A percentile compares a stretch with the other conserved stretches of the same genome.
Conservation (phyloP, 2,329 filamentous ascomycete genomes). For the Fusarium neocosmosporiellum region DNA sequence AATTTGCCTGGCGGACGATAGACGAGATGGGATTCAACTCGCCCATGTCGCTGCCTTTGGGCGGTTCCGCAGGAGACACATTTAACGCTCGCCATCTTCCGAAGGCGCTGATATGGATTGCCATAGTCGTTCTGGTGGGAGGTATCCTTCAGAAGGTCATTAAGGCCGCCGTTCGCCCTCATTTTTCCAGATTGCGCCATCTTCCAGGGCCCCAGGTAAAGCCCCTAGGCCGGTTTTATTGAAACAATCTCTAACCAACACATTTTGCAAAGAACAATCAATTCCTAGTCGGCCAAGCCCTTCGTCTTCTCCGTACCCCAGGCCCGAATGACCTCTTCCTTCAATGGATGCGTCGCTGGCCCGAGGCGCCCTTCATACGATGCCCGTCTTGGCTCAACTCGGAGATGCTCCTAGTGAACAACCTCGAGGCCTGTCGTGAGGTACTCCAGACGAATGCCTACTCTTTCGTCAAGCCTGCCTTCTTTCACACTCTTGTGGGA, state of each 20-base stretch:
- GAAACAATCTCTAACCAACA: neutral
- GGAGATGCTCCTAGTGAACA: conserved; percentile 22
- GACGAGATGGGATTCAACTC: neutral
- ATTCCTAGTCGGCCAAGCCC: conserved; percentile 5
- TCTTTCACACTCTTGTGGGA: conserved; percentile 27
- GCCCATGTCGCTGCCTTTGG: neutral
- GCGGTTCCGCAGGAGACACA: neutral
- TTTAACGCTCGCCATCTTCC: neutral
- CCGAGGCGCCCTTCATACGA: conserved; percentile 17
- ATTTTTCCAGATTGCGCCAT: neutral
- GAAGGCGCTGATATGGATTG: neutral
- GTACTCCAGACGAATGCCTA: conserved; percentile 23
- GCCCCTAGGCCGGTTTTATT: no score
- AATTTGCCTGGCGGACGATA: neutral
- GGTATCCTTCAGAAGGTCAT: neutral
- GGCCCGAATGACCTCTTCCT: conserved; percentile 23
- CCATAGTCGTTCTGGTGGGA: neutral
- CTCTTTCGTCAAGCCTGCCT: conserved; percentile 16
- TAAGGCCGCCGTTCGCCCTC: neutral
- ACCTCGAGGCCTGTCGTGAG: conserved; percentile 18
- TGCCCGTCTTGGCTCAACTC: conserved; percentile 23
- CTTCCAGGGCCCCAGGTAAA: conserved; percentile 14
- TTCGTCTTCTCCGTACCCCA: neutral
- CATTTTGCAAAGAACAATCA: neutral
- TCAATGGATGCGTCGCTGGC: conserved; percentile 25